Percentiles rank a stretch among this genome's conserved stretches.
Evolutionary conservation across 148 eudicot species (phyloP).

Genomic region (Hydrangea macrophylla): DNA sequence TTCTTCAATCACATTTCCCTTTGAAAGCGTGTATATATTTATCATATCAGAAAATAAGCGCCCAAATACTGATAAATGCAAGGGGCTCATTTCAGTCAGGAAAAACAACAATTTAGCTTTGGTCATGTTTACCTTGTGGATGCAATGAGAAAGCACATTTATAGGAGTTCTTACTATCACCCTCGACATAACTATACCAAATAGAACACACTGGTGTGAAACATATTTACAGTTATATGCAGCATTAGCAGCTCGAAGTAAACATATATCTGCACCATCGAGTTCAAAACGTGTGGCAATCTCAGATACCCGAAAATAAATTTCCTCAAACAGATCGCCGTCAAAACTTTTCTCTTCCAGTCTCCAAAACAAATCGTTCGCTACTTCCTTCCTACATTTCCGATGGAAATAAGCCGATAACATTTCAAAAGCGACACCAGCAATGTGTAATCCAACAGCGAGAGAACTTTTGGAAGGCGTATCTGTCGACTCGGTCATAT

Average conservation of each 20-base stretch:
- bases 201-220: constrained; percentile 30
- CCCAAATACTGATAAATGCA: constrained; percentile 73
- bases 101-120: constrained; percentile 58
- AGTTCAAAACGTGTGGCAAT: constrained; percentile 40
- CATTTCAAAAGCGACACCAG: constrained; percentile 60
- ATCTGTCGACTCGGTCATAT: constrained; percentile 24
- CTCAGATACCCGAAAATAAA: constrained; percentile 48
- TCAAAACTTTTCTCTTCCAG: constrained; percentile 29
- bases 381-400: constrained; percentile 19
- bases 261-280: constrained; percentile 59
- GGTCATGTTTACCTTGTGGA: constrained; percentile 35
- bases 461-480: constrained; percentile 32
- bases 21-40: constrained; percentile 23
- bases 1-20: constrained; percentile 18
- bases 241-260: constrained; percentile 68
- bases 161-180: constrained; percentile 55
- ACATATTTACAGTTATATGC: constrained; percentile 27
- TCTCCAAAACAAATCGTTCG: constrained; percentile 30
- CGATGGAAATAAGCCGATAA: constrained; percentile 35
- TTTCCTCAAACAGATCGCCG: constrained; percentile 45
- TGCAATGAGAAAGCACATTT: constrained; percentile 50
- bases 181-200: constrained; percentile 50
- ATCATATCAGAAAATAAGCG: constrained; percentile 41
- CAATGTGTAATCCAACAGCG: constrained; percentile 50
- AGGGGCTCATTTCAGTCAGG: constrained; percentile 58